phyloP scores from a whole-genome alignment of 23 red algal species.

The Agarophyton chilense region DNA sequence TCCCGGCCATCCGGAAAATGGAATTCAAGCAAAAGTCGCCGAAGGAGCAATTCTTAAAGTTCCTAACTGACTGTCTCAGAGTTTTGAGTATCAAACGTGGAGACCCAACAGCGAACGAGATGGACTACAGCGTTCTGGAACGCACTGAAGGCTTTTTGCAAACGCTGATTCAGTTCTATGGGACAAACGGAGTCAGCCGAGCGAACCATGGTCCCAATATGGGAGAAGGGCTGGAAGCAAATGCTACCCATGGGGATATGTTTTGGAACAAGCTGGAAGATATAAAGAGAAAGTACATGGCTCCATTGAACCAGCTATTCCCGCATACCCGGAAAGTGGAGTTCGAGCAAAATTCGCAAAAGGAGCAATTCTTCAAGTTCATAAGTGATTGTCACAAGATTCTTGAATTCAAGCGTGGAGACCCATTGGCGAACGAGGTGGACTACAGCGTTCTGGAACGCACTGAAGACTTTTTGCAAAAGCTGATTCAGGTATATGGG shows the following conservation, averaged over 20 bases:
- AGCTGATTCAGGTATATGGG: background rate
- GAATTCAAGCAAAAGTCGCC: background rate
- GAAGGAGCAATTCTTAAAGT: constrained; percentile 19
- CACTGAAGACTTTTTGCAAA: background rate
- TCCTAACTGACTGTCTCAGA: background rate
- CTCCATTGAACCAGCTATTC: constrained; percentile 15
- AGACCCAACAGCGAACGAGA: background rate
- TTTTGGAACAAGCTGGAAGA: constrained; percentile 46
- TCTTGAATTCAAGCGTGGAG: background rate
- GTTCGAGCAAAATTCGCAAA: background rate
- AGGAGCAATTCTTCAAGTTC: constrained; percentile 19
- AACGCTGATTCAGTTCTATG: background rate
- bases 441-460: background rate
- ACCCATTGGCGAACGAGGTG: background rate
- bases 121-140: background rate
- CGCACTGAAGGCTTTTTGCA: background rate
- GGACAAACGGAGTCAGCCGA: background rate
- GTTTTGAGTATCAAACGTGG: background rate
- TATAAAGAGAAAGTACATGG: constrained; percentile 25
- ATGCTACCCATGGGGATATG: no score
- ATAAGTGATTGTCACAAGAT: constrained; percentile 19
- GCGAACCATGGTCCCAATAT: background rate
- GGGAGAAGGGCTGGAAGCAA: no score
- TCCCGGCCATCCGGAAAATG: constrained; percentile 15
- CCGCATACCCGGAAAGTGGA: constrained; percentile 13